Evolutionary conservation across 2,329 filamentous ascomycete species (phyloP), one percentile per base, ranked within the genome.

Genomic region (Pyrenophora teres): DNA sequence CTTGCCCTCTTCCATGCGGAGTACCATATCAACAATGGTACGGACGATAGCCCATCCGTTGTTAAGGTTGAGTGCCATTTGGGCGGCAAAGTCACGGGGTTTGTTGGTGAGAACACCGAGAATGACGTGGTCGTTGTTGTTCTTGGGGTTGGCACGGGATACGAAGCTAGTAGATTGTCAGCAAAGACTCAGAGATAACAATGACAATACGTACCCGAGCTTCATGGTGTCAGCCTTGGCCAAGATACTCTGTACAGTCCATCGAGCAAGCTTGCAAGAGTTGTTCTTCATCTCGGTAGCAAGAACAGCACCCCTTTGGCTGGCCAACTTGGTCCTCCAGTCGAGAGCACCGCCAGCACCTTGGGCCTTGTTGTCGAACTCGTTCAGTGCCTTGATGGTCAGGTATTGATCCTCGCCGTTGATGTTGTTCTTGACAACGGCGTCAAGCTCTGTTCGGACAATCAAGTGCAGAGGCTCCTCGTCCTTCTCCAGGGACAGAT

Each of bases 231-330:
- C 94, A n/a, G 94, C 92, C 79, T 92, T 92, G 74, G 93, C 92
- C 52, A 99, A 85, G 71, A 99, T 97, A 71, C 89, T 90, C 82
- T 99, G 94, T 37, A 93, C 91, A 27, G 94, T 96, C 94, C 94
- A 99, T 74, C 94, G 84, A 52, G 94, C 94, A 58, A 99, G 87
- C 83, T 99, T 99, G 88, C 91, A 96, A 72, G 87, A 92, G 85
- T 99, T 99, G 86, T 99, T 99, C 90, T 99, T 99, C 94, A 99
- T 99, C 81, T 99, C 94, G 10, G 94, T 99, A 16, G 94, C 94
- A 21, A 99, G 89, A 37, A 99, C 93, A 50, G 94, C 94, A 86
- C 94, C 94, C 69, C 94, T 89, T 81, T 97, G 92, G 67, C 87
- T 91, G 60, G 90, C 89, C 54, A 99, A 85, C 84, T 99, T 99